phyloP scores from a whole-genome alignment of 2,329 filamentous ascomycete species.

The Fusarium praegraminearum region DNA sequence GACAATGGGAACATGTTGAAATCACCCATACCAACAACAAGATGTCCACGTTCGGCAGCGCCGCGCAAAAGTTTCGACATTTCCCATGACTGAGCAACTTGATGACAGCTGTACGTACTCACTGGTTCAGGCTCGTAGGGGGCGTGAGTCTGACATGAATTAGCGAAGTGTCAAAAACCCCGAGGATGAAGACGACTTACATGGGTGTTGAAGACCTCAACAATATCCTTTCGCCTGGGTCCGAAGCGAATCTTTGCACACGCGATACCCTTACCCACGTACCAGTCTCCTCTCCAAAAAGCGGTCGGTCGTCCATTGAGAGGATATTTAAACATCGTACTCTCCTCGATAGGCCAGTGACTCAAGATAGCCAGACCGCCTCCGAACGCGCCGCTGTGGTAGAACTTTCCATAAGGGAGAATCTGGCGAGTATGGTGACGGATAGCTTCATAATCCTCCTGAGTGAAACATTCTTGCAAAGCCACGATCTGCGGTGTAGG shows the following conservation, averaged over 20 bases:
- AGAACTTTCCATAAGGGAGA: slow-evolving; percentile 93
- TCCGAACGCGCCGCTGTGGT: slow-evolving; percentile 88
- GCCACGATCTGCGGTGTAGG: slow-evolving; percentile 86
- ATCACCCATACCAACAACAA: slow-evolving; percentile 89
- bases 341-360: slow-evolving; percentile 92
- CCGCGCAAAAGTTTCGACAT: slow-evolving; percentile 88
- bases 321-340: slow-evolving; percentile 86
- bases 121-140: slow-evolving; percentile 84
- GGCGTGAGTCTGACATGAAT: slow-evolving; percentile 71
- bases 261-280: slow-evolving; percentile 93
- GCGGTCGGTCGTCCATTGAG: slow-evolving; percentile 93
- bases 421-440: slow-evolving; percentile 77
- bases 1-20: slow-evolving; percentile 97
- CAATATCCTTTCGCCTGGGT: slow-evolving; percentile 70
- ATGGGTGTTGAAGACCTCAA: slow-evolving; percentile 95
- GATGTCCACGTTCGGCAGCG: slow-evolving; percentile 81
- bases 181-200: slow-evolving; percentile 55
- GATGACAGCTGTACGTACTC: slow-evolving; percentile 90
- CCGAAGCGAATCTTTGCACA: slow-evolving; percentile 83
- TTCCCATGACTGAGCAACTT: slow-evolving; percentile 94
- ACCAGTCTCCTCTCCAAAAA: slow-evolving; percentile 96
- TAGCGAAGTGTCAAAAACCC: background rate
- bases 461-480: slow-evolving; percentile 95
- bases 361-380: slow-evolving; percentile 90
- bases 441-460: slow-evolving; percentile 84